Conservation (phyloP, 805 yeast species). For the Candida tibetensis region DNA sequence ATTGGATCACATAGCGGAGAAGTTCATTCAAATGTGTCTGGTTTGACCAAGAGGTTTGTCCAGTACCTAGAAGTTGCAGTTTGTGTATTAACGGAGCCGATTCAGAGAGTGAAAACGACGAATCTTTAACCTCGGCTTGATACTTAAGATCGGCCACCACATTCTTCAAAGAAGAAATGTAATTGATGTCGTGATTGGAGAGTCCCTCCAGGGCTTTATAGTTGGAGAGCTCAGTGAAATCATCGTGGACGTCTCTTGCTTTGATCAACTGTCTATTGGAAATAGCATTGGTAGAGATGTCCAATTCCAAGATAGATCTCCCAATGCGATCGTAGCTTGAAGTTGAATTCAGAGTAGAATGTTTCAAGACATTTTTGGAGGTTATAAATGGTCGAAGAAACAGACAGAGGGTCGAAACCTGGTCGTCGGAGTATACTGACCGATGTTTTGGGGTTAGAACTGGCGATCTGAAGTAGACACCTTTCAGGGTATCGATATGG, state of each 20-base stretch:
- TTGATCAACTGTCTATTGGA: conserved; percentile 48
- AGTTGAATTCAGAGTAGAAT: conserved; percentile 2
- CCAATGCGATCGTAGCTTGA: conserved; percentile 52
- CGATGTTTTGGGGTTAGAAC: conserved; percentile 22
- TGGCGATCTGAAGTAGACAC: conserved; percentile 57
- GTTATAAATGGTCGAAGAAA: conserved; percentile 20
- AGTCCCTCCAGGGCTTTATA: conserved; percentile 2
- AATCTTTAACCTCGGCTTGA: conserved; percentile 45
- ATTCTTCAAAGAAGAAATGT: conserved; percentile 46
- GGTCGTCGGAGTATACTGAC: conserved; percentile 2
- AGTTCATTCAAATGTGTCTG: conserved; percentile 27
- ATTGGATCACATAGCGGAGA: conserved; percentile 25
- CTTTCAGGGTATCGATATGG: conserved; percentile 24
- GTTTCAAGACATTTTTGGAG: conserved; percentile 28
- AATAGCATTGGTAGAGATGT: conserved; percentile 60
- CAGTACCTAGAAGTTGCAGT: conserved; percentile 18
- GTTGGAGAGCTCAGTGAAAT: conserved; percentile 39
- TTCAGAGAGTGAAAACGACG: conserved; percentile 6
- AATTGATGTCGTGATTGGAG: neutral
- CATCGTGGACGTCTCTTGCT: conserved; percentile 49
- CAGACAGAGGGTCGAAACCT: conserved; percentile 11
- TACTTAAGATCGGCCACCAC: conserved; percentile 57
- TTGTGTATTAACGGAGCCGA: conserved; percentile 6
- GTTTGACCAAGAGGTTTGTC: conserved; percentile 30
- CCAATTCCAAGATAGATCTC: conserved; percentile 66